These are phyloP conservation scores for Leccinum boreale DNA, from an alignment of 768 basidiomycete genomes.

Conservation along the genomic window DNA sequence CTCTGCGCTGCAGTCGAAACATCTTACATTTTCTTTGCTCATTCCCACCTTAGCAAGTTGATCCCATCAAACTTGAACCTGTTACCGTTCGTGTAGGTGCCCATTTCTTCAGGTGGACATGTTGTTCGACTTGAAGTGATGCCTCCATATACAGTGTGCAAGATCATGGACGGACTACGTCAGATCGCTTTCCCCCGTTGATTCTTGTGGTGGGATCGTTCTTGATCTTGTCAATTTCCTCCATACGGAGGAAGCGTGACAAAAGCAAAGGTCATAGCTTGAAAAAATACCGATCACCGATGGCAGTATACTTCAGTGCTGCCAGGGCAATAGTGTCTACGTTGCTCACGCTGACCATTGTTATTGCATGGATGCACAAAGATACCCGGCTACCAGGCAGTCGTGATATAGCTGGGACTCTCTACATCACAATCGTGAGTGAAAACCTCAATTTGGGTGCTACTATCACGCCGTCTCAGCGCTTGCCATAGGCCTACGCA, in stretches of 20 bases:
- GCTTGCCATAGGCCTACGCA: slow-evolving; percentile 3
- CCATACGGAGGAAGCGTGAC: not conserved
- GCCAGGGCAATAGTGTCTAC: not conserved
- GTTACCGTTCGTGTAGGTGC: not conserved
- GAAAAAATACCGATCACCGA: not conserved
- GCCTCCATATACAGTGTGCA: not conserved
- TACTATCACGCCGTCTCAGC: not conserved
- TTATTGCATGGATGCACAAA: not conserved
- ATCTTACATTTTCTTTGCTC: too few species aligned
- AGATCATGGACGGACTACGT: not conserved
- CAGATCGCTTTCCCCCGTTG: not conserved
- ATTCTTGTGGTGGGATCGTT: not conserved
- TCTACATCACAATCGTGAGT: slow-evolving; percentile 6
- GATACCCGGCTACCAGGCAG: not conserved
- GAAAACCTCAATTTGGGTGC: not conserved
- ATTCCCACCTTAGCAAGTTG: not conserved
- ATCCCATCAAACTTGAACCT: not conserved
- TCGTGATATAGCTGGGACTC: not conserved
- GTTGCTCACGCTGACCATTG: not conserved
- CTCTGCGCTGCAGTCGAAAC: not conserved
- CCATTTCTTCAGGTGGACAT: not conserved
- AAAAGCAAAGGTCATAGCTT: not conserved
- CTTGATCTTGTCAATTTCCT: not conserved
- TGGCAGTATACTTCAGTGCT: not conserved
- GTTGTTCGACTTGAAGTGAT: not conserved